Evolutionary conservation across 495 filamentous ascomycete genomes (phyloP), one percentile per base, ranked within the genome.

Genomic region (Beverwykella pulmonaria): DNA sequence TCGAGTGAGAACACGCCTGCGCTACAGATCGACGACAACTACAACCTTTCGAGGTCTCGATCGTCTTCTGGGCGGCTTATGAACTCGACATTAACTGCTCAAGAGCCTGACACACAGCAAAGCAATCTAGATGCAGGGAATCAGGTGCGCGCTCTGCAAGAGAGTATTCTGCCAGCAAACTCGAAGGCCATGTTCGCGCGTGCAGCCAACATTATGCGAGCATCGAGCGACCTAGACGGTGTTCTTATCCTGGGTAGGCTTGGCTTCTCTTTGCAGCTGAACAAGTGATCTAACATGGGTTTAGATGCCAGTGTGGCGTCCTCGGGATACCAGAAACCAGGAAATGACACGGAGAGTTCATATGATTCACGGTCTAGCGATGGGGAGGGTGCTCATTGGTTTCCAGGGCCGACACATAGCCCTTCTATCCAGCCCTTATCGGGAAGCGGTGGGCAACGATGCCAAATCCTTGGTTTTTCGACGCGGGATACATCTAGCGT

Each of bases 211-310:
- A 59, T 68, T 20, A 68, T 68, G 30, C 52, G 41, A 23, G 59
- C 59, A 5, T 68, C 65, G 22, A 63, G 59, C 23, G 65, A 63
- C 22, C 46, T 68, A 10, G 65, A 63, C 46, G 65, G 65, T 22
- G 65, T 68, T 7, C 6, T 68, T 14, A 68, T 68, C 19, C 23
- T 34, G 12, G 32, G 32, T 34, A 34, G 32, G 12, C 12, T 34
- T 12, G 12, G 5, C 32, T 34, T 34, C 5, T 34, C 5, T 34
- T 34, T 6, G 32, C 32, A 6, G 12, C 12, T 34, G 32, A 34
- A 34, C 12, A 6, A 34, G n/a, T 34, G 6, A 34, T 34, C 32
- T 34, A 34, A 34, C 32, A 34, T 6, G 32, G 6, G 12, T 34
- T 12, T 68, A 10, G 65, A 68, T 46, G 65, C 65, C 1, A 57